Percentiles rank a stretch among this genome's conserved stretches.
phyloP scores from a whole-genome alignment of 2,329 filamentous ascomycete species.

The Aureobasidium sp. region DNA sequence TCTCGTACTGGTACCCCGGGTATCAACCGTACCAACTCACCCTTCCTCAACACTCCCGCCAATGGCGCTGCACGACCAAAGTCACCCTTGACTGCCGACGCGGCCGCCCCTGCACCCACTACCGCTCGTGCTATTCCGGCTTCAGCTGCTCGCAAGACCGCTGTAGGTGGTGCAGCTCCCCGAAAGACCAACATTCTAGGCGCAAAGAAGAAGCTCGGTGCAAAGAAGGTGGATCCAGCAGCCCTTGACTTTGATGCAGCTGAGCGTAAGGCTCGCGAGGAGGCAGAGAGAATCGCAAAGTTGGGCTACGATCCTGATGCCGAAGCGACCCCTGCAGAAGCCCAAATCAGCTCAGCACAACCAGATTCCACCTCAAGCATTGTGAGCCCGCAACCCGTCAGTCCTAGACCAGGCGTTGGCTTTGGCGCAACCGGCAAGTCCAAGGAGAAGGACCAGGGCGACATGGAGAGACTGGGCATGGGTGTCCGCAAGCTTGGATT shows the following conservation, averaged over 20 bases:
- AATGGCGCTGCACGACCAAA: constrained; percentile 64
- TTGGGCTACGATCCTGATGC: constrained; percentile 92
- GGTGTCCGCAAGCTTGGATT: constrained; percentile 80
- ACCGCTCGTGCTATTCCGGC: constrained; percentile 70
- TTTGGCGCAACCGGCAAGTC: constrained; percentile 54
- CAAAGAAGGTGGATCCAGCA: constrained; percentile 70
- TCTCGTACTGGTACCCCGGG: constrained; percentile 78
- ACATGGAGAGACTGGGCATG: constrained; percentile 86
- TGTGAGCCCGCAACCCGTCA: constrained; percentile 69
- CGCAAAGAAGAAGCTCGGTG: constrained; percentile 55
- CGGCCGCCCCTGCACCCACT: constrained; percentile 48
- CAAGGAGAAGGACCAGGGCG: constrained; percentile 56
- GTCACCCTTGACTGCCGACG: constrained; percentile 62
- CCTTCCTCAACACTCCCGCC: constrained; percentile 68
- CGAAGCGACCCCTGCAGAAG: constrained; percentile 40
- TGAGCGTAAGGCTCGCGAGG: constrained; percentile 94
- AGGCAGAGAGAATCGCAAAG: constrained; percentile 91
- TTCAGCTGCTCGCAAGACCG: constrained; percentile 70
- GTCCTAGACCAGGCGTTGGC: constrained; percentile 51
- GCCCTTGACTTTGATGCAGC: constrained; percentile 91
- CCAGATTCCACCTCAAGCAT: constrained; percentile 50
- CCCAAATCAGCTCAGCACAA: constrained; percentile 40
- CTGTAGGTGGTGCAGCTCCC: constrained; percentile 52
- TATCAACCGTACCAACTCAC: constrained; percentile 75
- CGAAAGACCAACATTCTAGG: constrained; percentile 62